Conservation (phyloP, 2,329 filamentous ascomycete genomes). For the Fusarium siculi region DNA sequence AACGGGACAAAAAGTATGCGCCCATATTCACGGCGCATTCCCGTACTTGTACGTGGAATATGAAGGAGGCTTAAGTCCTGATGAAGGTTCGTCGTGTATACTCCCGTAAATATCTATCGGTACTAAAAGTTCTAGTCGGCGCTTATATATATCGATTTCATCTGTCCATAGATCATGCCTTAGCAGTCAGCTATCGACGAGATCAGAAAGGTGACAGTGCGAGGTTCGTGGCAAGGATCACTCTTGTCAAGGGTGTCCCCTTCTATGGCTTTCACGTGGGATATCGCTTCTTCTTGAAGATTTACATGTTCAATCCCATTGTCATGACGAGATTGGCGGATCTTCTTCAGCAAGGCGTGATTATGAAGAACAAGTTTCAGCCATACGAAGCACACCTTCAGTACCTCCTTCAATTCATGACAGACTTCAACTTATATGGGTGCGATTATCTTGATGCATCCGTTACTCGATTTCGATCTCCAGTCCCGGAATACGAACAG, state of each 20-base stretch:
- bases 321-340: slow-evolving; percentile 90
- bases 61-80: slow-evolving; percentile 71
- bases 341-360: slow-evolving; percentile 85
- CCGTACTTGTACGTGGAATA: slow-evolving; percentile 97
- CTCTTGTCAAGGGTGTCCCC: slow-evolving; percentile 89
- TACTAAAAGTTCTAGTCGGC: slow-evolving; percentile 64
- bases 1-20: slow-evolving; percentile 94
- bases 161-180: slow-evolving; percentile 87
- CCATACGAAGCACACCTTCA: slow-evolving; percentile 95
- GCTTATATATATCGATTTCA: slow-evolving; percentile 82
- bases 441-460: slow-evolving; percentile 84
- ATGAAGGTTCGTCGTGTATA: slow-evolving; percentile 67
- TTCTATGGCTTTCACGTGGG: slow-evolving; percentile 98
- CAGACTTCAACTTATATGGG: slow-evolving; percentile 96
- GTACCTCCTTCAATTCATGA: slow-evolving; percentile 96
- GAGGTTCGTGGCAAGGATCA: slow-evolving; percentile 87
- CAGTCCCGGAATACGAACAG: slow-evolving; percentile 76
- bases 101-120: neutral
- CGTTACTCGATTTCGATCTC: slow-evolving; percentile 77
- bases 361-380: slow-evolving; percentile 86
- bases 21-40: slow-evolving; percentile 94
- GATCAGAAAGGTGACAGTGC: slow-evolving; percentile 75
- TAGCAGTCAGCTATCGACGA: slow-evolving; percentile 85
- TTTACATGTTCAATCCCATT: slow-evolving; percentile 89
- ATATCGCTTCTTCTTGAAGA: slow-evolving; percentile 90